These are phyloP conservation scores for Lolium perenne DNA, from an alignment of 176 grass and related monocot genomes.

Conservation along the genomic window DNA sequence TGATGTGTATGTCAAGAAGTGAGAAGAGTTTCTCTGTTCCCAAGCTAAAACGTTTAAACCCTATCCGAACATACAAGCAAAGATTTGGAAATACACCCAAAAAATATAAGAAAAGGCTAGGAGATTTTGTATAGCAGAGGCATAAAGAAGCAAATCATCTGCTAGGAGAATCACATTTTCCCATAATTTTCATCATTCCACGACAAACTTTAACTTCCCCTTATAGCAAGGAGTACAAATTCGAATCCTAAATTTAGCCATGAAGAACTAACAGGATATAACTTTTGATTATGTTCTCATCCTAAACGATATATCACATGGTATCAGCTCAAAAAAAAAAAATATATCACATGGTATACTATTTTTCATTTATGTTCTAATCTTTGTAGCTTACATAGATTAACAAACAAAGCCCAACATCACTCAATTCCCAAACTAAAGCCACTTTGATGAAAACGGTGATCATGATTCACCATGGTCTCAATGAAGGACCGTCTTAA, in stretches of 20 bases:
- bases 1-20: background rate
- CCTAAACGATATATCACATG: background rate
- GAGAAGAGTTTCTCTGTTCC: background rate
- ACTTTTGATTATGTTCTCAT: background rate
- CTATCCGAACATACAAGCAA: background rate
- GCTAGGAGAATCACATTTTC: background rate
- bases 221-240: background rate
- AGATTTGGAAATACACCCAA: conserved; percentile 3
- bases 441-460: background rate
- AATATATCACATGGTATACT: background rate
- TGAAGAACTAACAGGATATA: background rate
- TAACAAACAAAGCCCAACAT: background rate
- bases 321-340: too few relatives aligned
- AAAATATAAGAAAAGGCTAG: background rate
- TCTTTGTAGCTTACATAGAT: background rate
- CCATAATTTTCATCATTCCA: background rate
- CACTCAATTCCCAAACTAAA: background rate
- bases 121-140: background rate
- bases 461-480: background rate
- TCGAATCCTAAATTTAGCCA: background rate
- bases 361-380: background rate
- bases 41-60: background rate
- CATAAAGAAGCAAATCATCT: conserved; percentile 5
- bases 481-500: background rate
- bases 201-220: background rate